Percentiles rank a stretch among this genome's conserved stretches.
These are phyloP conservation scores for Penicillium bialowiezense DNA, from an alignment of 495 filamentous ascomycete genomes.

Conservation along the genomic window DNA sequence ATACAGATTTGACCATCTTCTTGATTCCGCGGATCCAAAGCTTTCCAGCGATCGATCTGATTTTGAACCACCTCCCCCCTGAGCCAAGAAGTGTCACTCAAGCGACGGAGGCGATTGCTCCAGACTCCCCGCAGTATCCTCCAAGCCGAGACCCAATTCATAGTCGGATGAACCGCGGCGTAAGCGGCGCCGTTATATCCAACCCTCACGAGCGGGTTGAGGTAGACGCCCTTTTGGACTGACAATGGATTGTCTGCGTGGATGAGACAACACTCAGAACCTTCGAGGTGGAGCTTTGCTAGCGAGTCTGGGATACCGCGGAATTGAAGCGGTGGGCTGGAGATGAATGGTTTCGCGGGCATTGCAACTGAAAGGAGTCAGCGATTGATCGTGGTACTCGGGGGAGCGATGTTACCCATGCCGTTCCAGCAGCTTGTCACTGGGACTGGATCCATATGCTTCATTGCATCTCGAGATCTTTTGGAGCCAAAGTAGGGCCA, in stretches of 20 bases:
- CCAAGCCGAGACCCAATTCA: constrained; percentile 36
- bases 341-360: constrained; percentile 57
- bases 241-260: constrained; percentile 68
- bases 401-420: constrained; percentile 46
- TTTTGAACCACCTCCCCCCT: constrained; percentile 38
- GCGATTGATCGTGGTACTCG: too few relatives aligned
- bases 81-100: constrained; percentile 35
- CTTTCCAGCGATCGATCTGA: constrained; percentile 39
- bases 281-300: constrained; percentile 67
- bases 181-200: constrained; percentile 64
- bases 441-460: constrained; percentile 54
- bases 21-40: constrained; percentile 30
- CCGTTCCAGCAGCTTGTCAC: constrained; percentile 86
- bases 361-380: constrained; percentile 45
- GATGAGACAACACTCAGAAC: constrained; percentile 79
- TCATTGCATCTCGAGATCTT: constrained; percentile 56
- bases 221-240: constrained; percentile 58
- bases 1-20: constrained; percentile 65
- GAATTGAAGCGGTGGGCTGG: constrained; percentile 51
- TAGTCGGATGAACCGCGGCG: constrained; percentile 42
- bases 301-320: constrained; percentile 70
- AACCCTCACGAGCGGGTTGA: constrained; percentile 78
- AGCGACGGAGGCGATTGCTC: constrained; percentile 57
- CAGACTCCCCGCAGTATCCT: constrained; percentile 47
- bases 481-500: constrained; percentile 77